phyloP scores from a whole-genome alignment of 305 asterid genomes.

The Fraxinus floribunda region DNA sequence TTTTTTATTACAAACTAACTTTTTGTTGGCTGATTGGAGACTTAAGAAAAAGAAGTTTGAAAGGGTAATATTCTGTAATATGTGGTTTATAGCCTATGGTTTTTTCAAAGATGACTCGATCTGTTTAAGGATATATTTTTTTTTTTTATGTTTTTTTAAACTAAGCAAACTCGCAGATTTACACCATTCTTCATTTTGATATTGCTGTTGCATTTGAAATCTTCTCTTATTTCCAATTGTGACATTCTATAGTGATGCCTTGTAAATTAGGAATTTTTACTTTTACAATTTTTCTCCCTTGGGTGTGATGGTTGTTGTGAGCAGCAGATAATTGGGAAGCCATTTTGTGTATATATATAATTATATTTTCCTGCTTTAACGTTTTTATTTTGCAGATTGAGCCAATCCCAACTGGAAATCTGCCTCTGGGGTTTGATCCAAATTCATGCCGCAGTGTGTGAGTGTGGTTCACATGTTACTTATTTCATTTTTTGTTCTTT shows the following conservation, averaged over 20 bases:
- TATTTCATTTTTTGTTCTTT: constrained; percentile 8
- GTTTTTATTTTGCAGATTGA: constrained; percentile 68
- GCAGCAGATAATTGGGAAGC: neutral
- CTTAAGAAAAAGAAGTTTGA: neutral
- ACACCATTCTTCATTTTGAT: neutral
- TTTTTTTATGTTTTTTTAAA: neutral
- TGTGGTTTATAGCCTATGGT: neutral
- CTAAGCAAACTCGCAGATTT: neutral
- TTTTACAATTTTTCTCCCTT: too few species aligned
- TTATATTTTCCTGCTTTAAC: constrained; percentile 17
- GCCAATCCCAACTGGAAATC: constrained; percentile 86
- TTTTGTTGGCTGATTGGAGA: constrained; percentile 2
- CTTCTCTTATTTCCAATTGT: neutral
- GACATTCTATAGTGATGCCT: neutral
- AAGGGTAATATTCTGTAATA: neutral
- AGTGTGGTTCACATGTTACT: constrained; percentile 46
- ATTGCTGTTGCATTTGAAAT: neutral
- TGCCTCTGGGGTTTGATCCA: constrained; percentile 93
- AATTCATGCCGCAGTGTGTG: constrained; percentile 96
- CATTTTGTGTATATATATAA: too few species aligned
- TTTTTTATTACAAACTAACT: neutral
- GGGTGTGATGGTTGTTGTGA: constrained; percentile 19
- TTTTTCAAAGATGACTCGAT: neutral
- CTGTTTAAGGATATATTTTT: neutral
- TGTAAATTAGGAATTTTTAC: neutral